These are phyloP conservation scores for Gnaphalium uliginosum DNA, from an alignment of 129 eudicot genomes.

Conservation along the genomic window DNA sequence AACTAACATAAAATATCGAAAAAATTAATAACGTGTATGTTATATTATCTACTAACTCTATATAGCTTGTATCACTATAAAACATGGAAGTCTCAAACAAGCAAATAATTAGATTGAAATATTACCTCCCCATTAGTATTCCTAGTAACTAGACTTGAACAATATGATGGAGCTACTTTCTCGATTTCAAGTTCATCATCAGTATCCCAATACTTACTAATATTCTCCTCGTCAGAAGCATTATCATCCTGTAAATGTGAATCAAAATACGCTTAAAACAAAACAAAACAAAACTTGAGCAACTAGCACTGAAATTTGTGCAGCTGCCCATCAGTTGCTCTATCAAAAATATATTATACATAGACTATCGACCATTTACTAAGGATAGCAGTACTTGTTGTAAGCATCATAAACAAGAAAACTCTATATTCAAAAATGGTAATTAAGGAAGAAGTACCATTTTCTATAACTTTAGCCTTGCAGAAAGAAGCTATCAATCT, in stretches of 20 bases:
- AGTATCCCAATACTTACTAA: slow-evolving; percentile 57
- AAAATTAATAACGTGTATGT: not conserved
- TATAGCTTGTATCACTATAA: not conserved
- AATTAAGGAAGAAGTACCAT: slow-evolving; percentile 32
- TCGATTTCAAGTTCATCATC: slow-evolving; percentile 68
- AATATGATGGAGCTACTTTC: slow-evolving; percentile 39
- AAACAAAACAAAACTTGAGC: not conserved
- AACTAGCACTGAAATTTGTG: not conserved
- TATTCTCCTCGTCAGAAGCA: slow-evolving; percentile 50
- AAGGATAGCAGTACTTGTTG: not conserved
- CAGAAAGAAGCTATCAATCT: slow-evolving; percentile 31
- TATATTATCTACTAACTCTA: not conserved
- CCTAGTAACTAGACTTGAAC: slow-evolving; percentile 29
- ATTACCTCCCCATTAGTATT: slow-evolving; percentile 49
- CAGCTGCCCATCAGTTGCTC: slow-evolving; percentile 1
- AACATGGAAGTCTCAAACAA: not conserved
- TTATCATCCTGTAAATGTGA: slow-evolving; percentile 41
- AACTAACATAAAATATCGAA: not conserved
- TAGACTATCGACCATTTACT: not conserved
- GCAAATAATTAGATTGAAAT: not conserved
- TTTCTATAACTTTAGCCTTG: slow-evolving; percentile 17
- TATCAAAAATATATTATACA: not conserved
- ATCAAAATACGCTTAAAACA: slow-evolving; percentile 10
- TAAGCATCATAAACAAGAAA: not conserved
- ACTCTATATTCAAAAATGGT: not conserved